Evolutionary conservation across 2,329 filamentous ascomycete genomes (phyloP).

Genomic region (Sporothrix pseudoabietina): DNA sequence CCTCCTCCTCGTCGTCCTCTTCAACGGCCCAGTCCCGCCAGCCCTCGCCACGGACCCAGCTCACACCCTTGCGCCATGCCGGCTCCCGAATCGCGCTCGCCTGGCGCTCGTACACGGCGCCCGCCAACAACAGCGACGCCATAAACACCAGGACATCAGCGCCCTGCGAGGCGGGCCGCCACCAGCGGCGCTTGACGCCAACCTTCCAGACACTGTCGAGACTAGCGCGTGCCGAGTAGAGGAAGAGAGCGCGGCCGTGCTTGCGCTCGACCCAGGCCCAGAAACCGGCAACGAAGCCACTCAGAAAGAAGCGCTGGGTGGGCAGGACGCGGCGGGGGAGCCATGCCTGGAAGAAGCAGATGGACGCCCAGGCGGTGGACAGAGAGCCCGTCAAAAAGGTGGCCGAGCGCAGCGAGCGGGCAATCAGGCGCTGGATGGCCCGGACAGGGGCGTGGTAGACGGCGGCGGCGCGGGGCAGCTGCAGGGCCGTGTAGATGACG

Average conservation of each 20-base stretch:
- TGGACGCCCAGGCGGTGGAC: conserved; percentile 81
- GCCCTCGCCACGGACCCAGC: conserved; percentile 74
- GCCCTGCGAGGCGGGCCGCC: conserved; percentile 82
- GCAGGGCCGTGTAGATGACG: conserved; percentile 69
- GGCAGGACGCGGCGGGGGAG: conserved; percentile 74
- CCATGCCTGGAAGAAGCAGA: conserved; percentile 83
- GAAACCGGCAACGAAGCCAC: conserved; percentile 80
- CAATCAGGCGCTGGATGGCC: conserved; percentile 66
- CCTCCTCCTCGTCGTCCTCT: conserved; percentile 54
- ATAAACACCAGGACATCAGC: conserved; percentile 87
- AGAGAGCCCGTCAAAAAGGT: conserved; percentile 81
- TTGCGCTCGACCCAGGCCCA: conserved; percentile 78
- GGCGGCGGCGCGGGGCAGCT: conserved; percentile 63
- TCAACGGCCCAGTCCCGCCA: conserved; percentile 67
- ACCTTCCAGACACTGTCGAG: conserved; percentile 89
- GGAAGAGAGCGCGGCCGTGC: conserved; percentile 67
- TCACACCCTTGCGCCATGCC: conserved; percentile 69
- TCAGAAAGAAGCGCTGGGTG: conserved; percentile 85
- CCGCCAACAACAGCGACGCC: conserved; percentile 73
- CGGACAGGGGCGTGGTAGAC: conserved; percentile 71
- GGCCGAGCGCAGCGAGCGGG: conserved; percentile 71
- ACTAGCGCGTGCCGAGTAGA: conserved; percentile 77
- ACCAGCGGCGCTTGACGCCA: conserved; percentile 86
- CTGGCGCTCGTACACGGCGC: conserved; percentile 73
- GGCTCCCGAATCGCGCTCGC: conserved; percentile 68